Percentiles rank a stretch among this genome's conserved stretches.
Conservation (phyloP, 441 rosid species). For the Brassica hybrid region DNA sequence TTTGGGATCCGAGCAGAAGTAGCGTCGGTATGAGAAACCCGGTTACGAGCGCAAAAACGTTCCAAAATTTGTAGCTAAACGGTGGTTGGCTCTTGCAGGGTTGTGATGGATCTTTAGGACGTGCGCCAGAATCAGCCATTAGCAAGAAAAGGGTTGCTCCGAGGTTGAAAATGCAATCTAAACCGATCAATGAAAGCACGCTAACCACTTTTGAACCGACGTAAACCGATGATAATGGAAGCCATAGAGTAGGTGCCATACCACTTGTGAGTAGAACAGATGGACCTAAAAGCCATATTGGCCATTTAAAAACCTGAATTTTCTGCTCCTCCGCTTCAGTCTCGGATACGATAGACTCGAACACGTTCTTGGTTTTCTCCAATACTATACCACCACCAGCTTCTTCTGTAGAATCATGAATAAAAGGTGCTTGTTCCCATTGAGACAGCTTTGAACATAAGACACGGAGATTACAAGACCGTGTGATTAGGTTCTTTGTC, state of each 20-base stretch:
- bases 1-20: slow-evolving; percentile 61
- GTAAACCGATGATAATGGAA: slow-evolving; percentile 81
- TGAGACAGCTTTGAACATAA: slow-evolving; percentile 61
- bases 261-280: slow-evolving; percentile 79
- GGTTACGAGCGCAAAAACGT: slow-evolving; percentile 60
- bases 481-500: slow-evolving; percentile 12
- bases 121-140: slow-evolving; percentile 87
- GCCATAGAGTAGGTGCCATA: slow-evolving; percentile 93
- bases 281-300: slow-evolving; percentile 89
- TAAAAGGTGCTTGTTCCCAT: slow-evolving; percentile 68
- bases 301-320: slow-evolving; percentile 64
- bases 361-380: slow-evolving; percentile 54
- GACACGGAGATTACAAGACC: slow-evolving; percentile 42
- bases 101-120: slow-evolving; percentile 48
- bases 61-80: slow-evolving; percentile 82
- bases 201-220: slow-evolving; percentile 78
- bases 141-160: slow-evolving; percentile 77
- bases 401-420: slow-evolving; percentile 56
- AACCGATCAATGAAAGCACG: slow-evolving; percentile 82
- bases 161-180: slow-evolving; percentile 86
- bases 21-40: slow-evolving; percentile 69
- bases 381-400: slow-evolving; percentile 48
- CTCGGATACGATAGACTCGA: slow-evolving; percentile 59
- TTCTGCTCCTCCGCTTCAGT: slow-evolving; percentile 40
- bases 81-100: slow-evolving; percentile 70